These are phyloP conservation scores for Ganoderma sinense DNA, from an alignment of 1,284 basidiomycete species.

Conservation along the genomic window DNA sequence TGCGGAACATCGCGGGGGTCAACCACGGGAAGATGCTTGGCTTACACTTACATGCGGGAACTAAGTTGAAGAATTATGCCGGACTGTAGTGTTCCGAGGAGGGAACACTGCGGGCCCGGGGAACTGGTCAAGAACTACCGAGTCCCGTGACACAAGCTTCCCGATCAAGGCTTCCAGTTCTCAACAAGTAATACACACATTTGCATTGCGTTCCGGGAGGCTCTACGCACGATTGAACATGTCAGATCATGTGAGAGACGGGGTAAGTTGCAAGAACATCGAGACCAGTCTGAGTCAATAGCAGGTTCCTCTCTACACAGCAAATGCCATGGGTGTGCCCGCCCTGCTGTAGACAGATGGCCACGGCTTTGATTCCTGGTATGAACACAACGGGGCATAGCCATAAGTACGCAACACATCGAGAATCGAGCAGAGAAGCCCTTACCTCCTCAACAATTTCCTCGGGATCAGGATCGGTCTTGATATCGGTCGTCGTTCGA, in stretches of 20 bases:
- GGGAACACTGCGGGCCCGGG: not conserved
- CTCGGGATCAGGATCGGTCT: slow-evolving; percentile 21
- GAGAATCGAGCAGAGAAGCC: not conserved
- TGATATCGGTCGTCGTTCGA: slow-evolving; percentile 24
- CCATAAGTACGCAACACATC: not conserved
- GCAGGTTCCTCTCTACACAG: slow-evolving; percentile 13
- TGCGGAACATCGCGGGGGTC: not conserved
- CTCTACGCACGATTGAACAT: not conserved
- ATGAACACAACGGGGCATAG: not conserved
- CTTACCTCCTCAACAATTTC: slow-evolving; percentile 18
- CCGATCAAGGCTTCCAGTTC: not conserved
- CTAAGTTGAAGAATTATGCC: not conserved
- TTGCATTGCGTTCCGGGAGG: not conserved
- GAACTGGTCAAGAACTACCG: not conserved
- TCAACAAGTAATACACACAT: not conserved
- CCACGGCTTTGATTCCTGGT: slow-evolving; percentile 20
- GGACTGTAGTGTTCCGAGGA: not conserved
- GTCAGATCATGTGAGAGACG: not conserved
- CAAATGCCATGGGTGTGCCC: slow-evolving; percentile 17
- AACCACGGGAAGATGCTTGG: not conserved
- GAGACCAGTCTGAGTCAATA: not conserved
- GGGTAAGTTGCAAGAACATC: not conserved
- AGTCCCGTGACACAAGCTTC: not conserved
- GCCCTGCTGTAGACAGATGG: slow-evolving; percentile 7
- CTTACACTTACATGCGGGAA: not conserved